Percentiles rank a stretch among this genome's conserved stretches.
These are phyloP conservation scores for Bruguiera sexangula DNA, from an alignment of 345 rosid species.

Conservation along the genomic window DNA sequence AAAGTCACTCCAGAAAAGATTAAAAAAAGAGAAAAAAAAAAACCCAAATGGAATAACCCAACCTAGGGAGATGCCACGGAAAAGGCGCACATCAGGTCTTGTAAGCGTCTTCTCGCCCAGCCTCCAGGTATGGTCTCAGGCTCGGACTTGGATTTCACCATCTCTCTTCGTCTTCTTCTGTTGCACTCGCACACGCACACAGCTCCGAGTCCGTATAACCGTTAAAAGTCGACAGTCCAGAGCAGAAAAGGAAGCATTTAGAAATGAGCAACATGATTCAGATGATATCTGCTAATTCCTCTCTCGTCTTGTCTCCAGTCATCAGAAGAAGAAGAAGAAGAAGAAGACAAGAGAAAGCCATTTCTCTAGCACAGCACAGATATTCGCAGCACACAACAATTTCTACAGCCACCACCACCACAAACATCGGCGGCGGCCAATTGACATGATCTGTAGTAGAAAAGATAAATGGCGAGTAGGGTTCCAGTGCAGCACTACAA, in stretches of 20 bases:
- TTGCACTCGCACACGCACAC: too few species aligned
- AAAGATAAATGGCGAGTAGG: constrained; percentile 61
- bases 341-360: background rate
- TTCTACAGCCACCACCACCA: too few species aligned
- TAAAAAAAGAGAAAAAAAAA: too few species aligned
- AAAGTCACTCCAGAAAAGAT: too few species aligned
- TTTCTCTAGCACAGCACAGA: too few species aligned
- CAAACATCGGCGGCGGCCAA: background rate
- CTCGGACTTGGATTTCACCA: constrained; percentile 26
- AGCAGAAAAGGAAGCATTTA: constrained; percentile 10
- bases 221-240: constrained; percentile 17
- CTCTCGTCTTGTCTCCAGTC: background rate
- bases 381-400: too few species aligned
- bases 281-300: too few species aligned
- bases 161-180: background rate
- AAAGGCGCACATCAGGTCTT: background rate
- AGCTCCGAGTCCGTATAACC: constrained; percentile 28
- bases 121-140: constrained; percentile 55
- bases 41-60: too few species aligned
- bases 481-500: constrained; percentile 70
- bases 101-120: constrained; percentile 30
- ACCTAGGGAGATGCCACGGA: too few species aligned
- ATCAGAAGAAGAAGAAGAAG: background rate
- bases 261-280: too few species aligned
- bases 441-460: background rate